These are phyloP conservation scores for Cudoniella acicularis DNA, from an alignment of 495 filamentous ascomycete species.

Conservation along the genomic window DNA sequence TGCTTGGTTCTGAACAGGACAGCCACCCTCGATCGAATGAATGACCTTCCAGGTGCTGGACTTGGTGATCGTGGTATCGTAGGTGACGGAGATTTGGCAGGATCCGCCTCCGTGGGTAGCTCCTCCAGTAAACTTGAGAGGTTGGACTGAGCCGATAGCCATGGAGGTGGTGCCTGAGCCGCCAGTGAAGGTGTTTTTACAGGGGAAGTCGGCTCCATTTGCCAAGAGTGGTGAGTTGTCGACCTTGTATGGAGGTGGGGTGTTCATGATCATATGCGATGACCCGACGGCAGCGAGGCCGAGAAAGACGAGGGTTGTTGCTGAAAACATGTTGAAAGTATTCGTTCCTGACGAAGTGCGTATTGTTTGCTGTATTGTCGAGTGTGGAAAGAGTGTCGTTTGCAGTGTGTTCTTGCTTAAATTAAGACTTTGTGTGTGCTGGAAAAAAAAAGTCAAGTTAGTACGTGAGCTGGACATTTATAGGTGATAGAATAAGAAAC, in stretches of 20 bases:
- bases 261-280: constrained; percentile 70
- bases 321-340: constrained; percentile 21
- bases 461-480: no score
- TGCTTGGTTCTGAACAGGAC: constrained; percentile 50
- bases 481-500: no score
- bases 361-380: neutral
- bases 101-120: constrained; percentile 84
- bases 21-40: constrained; percentile 78
- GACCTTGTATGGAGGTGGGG: constrained; percentile 63
- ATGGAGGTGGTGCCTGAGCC: constrained; percentile 50
- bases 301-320: constrained; percentile 11
- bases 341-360: constrained; percentile 22
- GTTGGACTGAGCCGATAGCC: constrained; percentile 49
- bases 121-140: constrained; percentile 50
- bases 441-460: no score
- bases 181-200: constrained; percentile 56
- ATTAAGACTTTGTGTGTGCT: no score
- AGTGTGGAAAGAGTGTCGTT: neutral
- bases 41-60: constrained; percentile 71
- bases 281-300: constrained; percentile 46
- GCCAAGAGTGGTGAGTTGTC: constrained; percentile 54
- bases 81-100: constrained; percentile 81
- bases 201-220: constrained; percentile 70
- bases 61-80: constrained; percentile 57
- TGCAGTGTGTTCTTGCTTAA: neutral